phyloP scores from a whole-genome alignment of 2,329 filamentous ascomycete genomes.

The Xylariaceae sp. region DNA sequence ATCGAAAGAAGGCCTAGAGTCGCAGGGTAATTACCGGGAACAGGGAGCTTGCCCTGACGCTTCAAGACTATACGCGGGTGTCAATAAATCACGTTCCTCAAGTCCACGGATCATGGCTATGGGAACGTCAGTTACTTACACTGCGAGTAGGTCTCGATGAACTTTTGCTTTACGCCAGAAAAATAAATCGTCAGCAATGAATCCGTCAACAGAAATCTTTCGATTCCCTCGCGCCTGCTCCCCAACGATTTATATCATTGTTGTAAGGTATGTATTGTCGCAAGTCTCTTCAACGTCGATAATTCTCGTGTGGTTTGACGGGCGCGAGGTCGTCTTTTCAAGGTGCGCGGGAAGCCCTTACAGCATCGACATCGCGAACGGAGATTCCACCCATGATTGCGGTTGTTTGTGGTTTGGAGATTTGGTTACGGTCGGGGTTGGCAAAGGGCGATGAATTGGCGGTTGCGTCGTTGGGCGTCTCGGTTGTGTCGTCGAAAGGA shows the following conservation, averaged over 20 bases:
- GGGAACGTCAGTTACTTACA: slow-evolving; percentile 32
- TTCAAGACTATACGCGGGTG: slow-evolving; percentile 56
- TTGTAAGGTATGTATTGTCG: slow-evolving; percentile 4
- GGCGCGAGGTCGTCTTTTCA: slow-evolving; percentile 14
- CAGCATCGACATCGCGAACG: slow-evolving; percentile 75
- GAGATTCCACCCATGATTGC: slow-evolving; percentile 74
- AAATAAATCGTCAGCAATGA: slow-evolving; percentile 55
- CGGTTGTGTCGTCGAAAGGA: slow-evolving; percentile 8
- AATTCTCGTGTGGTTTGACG: slow-evolving; percentile 10
- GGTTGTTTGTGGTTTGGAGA: slow-evolving; percentile 29
- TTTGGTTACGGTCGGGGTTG: neutral
- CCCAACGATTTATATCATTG: slow-evolving; percentile 17
- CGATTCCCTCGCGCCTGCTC: slow-evolving; percentile 70
- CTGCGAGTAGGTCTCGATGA: slow-evolving; percentile 77
- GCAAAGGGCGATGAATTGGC: slow-evolving; percentile 7
- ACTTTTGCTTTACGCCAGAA: slow-evolving; percentile 62
- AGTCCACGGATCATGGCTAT: neutral
- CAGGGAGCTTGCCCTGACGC: slow-evolving; percentile 87
- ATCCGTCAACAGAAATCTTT: slow-evolving; percentile 70
- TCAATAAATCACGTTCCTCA: neutral
- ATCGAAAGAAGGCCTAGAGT: slow-evolving; percentile 22
- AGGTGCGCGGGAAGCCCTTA: slow-evolving; percentile 43
- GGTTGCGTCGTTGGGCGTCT: slow-evolving; percentile 12
- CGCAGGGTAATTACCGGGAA: slow-evolving; percentile 58
- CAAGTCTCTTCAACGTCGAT: slow-evolving; percentile 5